phyloP scores from a whole-genome alignment of 768 basidiomycete species.

The Suillus subaureus region DNA sequence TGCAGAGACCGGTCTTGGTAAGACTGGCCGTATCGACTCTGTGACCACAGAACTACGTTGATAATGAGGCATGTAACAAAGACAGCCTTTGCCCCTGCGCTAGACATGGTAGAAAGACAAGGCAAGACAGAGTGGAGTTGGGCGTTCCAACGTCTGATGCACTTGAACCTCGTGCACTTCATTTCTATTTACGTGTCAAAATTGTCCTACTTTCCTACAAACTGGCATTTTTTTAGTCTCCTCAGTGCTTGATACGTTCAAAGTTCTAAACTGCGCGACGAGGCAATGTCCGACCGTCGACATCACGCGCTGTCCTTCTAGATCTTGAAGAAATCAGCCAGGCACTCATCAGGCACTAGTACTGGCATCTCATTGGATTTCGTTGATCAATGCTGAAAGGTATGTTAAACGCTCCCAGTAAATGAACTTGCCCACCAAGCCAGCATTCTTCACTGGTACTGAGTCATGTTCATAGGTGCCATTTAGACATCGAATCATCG shows the following conservation, averaged over 20 bases:
- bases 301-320: no score
- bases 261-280: neutral
- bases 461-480: no score
- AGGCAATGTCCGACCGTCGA: no score
- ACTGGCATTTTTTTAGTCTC: neutral
- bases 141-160: neutral
- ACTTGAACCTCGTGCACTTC: neutral
- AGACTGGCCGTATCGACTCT: conserved; percentile 48
- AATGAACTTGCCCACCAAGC: no score
- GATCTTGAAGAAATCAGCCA: no score
- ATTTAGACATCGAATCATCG: no score
- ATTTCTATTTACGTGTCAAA: neutral
- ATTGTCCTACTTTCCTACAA: neutral
- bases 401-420: no score
- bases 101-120: conserved; percentile 43
- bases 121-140: neutral
- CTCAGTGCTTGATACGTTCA: neutral
- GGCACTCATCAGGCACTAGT: no score
- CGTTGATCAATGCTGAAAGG: no score
- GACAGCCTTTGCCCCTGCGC: conserved; percentile 46
- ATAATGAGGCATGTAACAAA: conserved; percentile 55
- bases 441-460: no score
- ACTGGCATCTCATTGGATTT: no score
- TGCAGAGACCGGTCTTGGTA: conserved; percentile 11
- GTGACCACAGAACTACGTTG: conserved; percentile 69